These are phyloP conservation scores for Rhodosporidiobolus odoratus DNA, from an alignment of 768 basidiomycete genomes.

Conservation along the genomic window DNA sequence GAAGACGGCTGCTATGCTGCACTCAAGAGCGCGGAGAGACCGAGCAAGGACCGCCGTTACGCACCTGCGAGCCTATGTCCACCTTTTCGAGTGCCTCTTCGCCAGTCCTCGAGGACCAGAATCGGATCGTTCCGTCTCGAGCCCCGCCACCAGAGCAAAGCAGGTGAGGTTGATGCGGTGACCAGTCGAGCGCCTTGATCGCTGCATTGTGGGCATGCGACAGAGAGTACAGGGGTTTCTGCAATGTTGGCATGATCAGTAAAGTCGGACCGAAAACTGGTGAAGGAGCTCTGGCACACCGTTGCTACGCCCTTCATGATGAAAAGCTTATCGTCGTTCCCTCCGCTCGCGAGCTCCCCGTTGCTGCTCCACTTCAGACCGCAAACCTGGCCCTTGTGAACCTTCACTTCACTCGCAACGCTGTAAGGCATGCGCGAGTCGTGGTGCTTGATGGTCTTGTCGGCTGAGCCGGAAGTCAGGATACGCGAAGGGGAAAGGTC, in stretches of 20 bases:
- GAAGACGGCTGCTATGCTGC: too few relatives aligned
- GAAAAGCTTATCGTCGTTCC: conserved; percentile 10
- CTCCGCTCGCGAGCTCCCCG: conserved; percentile 8
- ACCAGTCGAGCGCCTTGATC: conserved; percentile 14
- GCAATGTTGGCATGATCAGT: neutral
- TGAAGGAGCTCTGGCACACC: neutral
- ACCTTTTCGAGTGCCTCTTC: neutral
- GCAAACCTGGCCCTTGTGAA: neutral
- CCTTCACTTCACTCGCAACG: neutral
- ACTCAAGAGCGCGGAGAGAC: too few relatives aligned
- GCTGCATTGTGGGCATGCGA: conserved; percentile 13
- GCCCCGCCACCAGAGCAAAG: conserved; percentile 6
- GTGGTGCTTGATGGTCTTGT: neutral
- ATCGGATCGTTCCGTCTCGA: neutral
- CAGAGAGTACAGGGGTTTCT: conserved; percentile 7
- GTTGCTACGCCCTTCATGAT: conserved; percentile 5
- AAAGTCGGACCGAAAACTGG: neutral
- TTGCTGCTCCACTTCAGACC: conserved; percentile 6
- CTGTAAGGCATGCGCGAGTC: conserved; percentile 4
- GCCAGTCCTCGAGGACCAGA: conserved; percentile 3
- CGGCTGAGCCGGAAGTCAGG: neutral
- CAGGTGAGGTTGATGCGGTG: neutral
- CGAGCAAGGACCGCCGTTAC: too few relatives aligned
- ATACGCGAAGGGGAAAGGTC: neutral
- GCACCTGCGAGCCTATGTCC: conserved; percentile 2